Base-by-base conservation (phyloP, 2,329 filamentous ascomycete genomes). In the Fusarium verticillioides region DNA sequence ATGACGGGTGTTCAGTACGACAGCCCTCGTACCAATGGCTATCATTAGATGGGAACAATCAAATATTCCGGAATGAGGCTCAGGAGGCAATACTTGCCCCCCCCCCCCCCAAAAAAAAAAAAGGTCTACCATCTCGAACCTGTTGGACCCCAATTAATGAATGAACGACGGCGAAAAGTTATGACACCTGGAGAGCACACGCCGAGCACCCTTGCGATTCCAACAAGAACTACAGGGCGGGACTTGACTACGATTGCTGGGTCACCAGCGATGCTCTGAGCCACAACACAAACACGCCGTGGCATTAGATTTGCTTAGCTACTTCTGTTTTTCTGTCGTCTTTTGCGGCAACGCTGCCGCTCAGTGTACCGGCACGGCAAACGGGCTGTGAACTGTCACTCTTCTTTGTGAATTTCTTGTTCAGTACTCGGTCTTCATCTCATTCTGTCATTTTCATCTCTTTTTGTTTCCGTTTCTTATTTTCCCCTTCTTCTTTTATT, bases 1-100 rank as follows among this genome's bases (percentile, higher is more conserved):
- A 92, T 92, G 90, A 90, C 88, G 4, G 90, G 90, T 4, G 89
- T 92, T 10, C 90, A 91, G 77, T 92, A 92, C 58, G 88, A 90
- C 34, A 81, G 82, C 10, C 82, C 86, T 5, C 83, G 85, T 28
- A 71, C 81, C 12, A 86, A 85, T 66, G 86, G 86, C 9, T 89
- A 84, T 72, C 85, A 86, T 46, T 78, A 77, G 63, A 85, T 83
- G 47, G 77, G 82, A 59, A 83, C 82, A 28, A 63, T 84, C 82
- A 6, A 63, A 84, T 39, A 71, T 54, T 49, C 32, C 16, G 40
- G 32, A 32, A 49, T 54, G 49, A 30, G 34, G 59, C 40, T n/a
- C 50, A 40, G 5, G 40, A 36, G 50, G 36, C 15, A 10, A 30
- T 40, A 28, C 36, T 40, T 40, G 23, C 23, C 49, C 34, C 30